A percentile compares a stretch with the other conserved stretches of the same genome.
Conservation (phyloP, 495 filamentous ascomycete genomes). For the Lasiosphaeris hirsuta region DNA sequence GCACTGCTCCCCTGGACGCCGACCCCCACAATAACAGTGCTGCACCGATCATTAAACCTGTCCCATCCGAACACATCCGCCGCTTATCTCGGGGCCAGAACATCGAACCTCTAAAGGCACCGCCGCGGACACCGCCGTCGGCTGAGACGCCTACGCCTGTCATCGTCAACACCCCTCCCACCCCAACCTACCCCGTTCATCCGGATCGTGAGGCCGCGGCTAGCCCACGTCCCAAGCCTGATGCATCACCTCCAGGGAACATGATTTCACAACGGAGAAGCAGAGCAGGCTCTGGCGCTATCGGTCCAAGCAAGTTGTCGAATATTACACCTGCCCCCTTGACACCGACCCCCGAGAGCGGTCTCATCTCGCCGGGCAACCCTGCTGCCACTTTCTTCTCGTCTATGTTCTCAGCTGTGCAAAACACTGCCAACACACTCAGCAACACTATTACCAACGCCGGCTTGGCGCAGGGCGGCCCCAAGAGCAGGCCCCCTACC, state of each 20-base stretch:
- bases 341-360: conserved; percentile 63
- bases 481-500: conserved; percentile 37
- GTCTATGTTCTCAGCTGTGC: conserved; percentile 85
- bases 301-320: conserved; percentile 85
- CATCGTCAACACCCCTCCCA: conserved; percentile 58
- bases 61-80: conserved; percentile 17
- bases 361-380: conserved; percentile 37
- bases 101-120: conserved; percentile 32
- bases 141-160: conserved; percentile 40
- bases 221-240: conserved; percentile 32
- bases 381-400: conserved; percentile 75
- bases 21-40: conserved; percentile 2
- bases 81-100: conserved; percentile 33
- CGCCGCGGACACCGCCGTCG: conserved; percentile 44
- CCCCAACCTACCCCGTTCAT: conserved; percentile 43
- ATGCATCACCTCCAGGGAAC: conserved; percentile 52
- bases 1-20: conserved; percentile 11
- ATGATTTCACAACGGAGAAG: conserved; percentile 64
- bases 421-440: conserved; percentile 86
- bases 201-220: conserved; percentile 17
- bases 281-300: conserved; percentile 60
- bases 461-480: conserved; percentile 36
- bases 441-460: conserved; percentile 75
- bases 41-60: conserved; percentile 5
- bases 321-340: conserved; percentile 69